These are phyloP conservation scores for Trichoderma polysporum DNA, from an alignment of 2,329 filamentous ascomycete species.

Conservation along the genomic window DNA sequence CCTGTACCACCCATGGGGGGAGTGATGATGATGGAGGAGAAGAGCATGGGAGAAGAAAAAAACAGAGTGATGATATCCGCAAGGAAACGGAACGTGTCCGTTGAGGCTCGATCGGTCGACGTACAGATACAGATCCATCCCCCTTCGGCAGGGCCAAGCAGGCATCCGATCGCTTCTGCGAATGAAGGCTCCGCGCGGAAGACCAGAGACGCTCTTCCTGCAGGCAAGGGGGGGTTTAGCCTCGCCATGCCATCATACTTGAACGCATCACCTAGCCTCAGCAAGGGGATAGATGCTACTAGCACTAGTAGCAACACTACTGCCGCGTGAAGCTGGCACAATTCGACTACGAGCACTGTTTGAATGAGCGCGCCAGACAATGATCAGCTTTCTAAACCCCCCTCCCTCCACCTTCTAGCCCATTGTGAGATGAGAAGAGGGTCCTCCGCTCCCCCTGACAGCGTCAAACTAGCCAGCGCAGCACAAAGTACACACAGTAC, in stretches of 20 bases:
- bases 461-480: background rate
- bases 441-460: conserved; percentile 13
- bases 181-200: conserved; percentile 13
- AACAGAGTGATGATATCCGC: background rate
- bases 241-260: background rate
- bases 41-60: background rate
- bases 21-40: background rate
- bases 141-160: conserved; percentile 12
- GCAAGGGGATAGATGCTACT: background rate
- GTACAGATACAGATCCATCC: conserved; percentile 17
- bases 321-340: background rate
- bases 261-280: background rate
- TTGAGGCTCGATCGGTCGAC: conserved; percentile 17
- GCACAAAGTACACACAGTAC: conserved; percentile 15
- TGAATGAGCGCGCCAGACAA: background rate
- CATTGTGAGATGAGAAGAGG: conserved; percentile 7
- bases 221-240: background rate
- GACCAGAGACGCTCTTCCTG: background rate
- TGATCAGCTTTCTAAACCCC: conserved; percentile 10
- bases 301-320: background rate
- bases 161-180: conserved; percentile 18
- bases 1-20: background rate
- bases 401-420: background rate
- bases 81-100: conserved; percentile 8
- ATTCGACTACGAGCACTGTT: background rate